Base-by-base conservation (phyloP, 805 yeast species). In the Yamadazyma tumulicola region DNA sequence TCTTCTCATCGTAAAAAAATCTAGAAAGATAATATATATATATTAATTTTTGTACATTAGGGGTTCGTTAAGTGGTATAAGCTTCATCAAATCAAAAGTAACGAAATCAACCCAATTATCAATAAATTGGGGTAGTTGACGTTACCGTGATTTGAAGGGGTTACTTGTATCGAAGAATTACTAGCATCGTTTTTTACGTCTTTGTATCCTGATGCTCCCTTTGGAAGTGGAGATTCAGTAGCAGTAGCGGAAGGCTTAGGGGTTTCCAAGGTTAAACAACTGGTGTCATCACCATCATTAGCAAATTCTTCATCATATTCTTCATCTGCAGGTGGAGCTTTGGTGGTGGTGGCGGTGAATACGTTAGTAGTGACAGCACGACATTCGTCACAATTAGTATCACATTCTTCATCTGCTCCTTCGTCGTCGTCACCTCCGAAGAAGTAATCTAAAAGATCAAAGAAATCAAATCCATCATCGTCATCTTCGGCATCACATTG, bases 371-470 rank as follows among this genome's bases (percentile, higher is more conserved):
- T 32, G 11, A 19, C 31, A n/a, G 41, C 42, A 28, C 18, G 23
- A 34, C 47, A 41, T 33, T 42, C 39, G 25, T 35, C 44, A 38
- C 48, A 43, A 30, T 45, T 42, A n/a, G 35, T 35, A 19, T 45
- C 53, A 36, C 43, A 39, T 23, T 45, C 50, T 15, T 34, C 45
- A 31, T 32, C 38, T n/a, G n/a, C n/a, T n/a, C n/a, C n/a, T n/a
- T 19, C 37, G 15, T 38, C 42, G 17, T 38, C 40, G 19, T 31
- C 42, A 17, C 39, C 39, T 9, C 48, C 42, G 37, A 39, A 41
- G 35, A 38, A 38, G 26, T 29, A 30, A 16, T 42, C 44, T 10
- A 41, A 23, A 19, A 43, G 38, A 28, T 43, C 45, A 19, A 34
- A 29, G 37, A 38, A 38, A 20, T 43, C 48, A 23, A 35, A 37